phyloP scores from a whole-genome alignment of 2,329 filamentous ascomycete genomes.

The Spiromastix sp. region DNA sequence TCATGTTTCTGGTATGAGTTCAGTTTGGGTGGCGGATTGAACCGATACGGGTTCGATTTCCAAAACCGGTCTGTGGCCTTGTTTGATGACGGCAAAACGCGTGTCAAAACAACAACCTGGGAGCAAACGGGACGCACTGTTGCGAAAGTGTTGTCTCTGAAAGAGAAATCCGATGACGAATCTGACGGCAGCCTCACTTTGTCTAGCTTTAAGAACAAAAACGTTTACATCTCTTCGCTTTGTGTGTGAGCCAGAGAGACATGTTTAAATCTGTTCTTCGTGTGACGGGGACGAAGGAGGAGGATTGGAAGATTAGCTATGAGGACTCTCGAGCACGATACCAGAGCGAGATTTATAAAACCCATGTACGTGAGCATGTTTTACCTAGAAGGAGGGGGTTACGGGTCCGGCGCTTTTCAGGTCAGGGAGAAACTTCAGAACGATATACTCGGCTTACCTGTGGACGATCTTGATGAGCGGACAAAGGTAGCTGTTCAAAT shows the following conservation, averaged over 20 bases:
- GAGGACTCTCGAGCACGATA: too few species aligned
- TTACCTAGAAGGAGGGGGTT: too few species aligned
- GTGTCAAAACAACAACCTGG: conserved; percentile 51
- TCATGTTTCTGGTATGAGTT: conserved; percentile 48
- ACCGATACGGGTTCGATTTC: conserved; percentile 42
- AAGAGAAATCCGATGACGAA: conserved; percentile 30
- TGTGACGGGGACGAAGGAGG: conserved; percentile 46
- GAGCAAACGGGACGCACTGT: conserved; percentile 45
- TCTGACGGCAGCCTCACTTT: conserved; percentile 30
- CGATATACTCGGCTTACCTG: conserved; percentile 13
- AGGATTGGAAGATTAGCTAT: conserved; percentile 54
- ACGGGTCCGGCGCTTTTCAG: conserved; percentile 25
- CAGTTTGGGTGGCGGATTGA: conserved; percentile 29
- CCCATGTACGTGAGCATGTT: too few species aligned
- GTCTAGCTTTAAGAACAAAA: conserved; percentile 38
- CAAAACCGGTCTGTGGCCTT: conserved; percentile 32
- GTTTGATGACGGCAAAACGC: conserved; percentile 47
- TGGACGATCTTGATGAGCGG: conserved; percentile 16
- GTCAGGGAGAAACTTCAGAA: conserved; percentile 9
- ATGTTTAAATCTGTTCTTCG: conserved; percentile 54
- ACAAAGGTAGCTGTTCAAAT: conserved; percentile 6
- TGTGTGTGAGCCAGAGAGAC: conserved; percentile 50
- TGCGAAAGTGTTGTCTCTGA: conserved; percentile 40
- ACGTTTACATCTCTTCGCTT: conserved; percentile 46
- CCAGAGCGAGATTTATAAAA: too few species aligned